Conservation (phyloP, 805 yeast genomes). For the Metschnikowia borealis region DNA sequence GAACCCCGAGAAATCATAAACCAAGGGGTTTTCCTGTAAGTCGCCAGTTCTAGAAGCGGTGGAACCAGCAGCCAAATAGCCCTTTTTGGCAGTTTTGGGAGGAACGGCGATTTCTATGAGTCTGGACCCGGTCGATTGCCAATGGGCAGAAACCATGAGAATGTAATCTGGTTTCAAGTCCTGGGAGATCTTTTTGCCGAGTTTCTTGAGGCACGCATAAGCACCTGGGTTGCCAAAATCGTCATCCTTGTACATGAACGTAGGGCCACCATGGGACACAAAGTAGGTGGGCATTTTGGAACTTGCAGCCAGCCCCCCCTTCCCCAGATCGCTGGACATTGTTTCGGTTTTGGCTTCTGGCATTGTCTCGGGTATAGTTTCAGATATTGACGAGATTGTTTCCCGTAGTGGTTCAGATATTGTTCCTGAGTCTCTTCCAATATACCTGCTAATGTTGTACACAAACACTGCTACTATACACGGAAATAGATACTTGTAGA, state of each 20-base stretch:
- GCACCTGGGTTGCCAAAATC: constrained; percentile 60
- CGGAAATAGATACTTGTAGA: neutral
- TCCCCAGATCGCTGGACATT: no score
- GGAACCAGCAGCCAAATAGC: no score
- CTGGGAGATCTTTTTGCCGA: constrained; percentile 51
- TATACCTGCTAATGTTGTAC: neutral
- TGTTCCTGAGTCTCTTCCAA: no score
- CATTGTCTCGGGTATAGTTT: neutral
- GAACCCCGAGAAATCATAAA: constrained; percentile 76
- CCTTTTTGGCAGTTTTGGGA: constrained; percentile 1
- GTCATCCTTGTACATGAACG: constrained; percentile 56
- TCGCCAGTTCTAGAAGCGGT: constrained; percentile 21
- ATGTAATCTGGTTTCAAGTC: constrained; percentile 60
- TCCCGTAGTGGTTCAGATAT: no score
- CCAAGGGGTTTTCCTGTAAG: constrained; percentile 42
- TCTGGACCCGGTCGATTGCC: constrained; percentile 50
- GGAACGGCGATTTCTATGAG: constrained; percentile 51
- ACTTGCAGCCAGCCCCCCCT: no score
- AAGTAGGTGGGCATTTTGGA: constrained; percentile 52
- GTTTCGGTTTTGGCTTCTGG: neutral
- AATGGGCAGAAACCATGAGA: constrained; percentile 71
- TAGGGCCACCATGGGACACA: constrained; percentile 82
- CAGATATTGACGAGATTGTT: no score
- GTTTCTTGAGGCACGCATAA: constrained; percentile 42
- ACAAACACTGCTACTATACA: neutral